These are phyloP conservation scores for Auricularia sp. DNA, from an alignment of 768 basidiomycete species.

Conservation along the genomic window DNA sequence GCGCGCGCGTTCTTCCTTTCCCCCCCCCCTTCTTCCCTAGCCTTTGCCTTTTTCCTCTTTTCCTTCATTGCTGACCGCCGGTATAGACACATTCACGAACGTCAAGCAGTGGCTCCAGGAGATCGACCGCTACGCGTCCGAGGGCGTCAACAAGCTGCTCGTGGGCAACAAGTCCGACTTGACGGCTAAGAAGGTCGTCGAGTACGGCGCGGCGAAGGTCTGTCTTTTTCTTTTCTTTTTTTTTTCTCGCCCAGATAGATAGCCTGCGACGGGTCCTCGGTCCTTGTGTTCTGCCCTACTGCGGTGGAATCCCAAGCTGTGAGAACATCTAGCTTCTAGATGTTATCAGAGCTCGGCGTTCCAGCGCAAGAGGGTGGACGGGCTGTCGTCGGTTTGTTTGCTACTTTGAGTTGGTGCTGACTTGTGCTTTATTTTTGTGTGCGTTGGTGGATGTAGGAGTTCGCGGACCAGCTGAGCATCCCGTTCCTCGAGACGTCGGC, in stretches of 20 bases:
- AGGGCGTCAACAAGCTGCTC: slow-evolving; percentile 96
- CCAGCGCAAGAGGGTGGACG: too few relatives aligned
- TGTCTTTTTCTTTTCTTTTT: slow-evolving; percentile 6
- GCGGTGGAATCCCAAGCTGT: too few relatives aligned
- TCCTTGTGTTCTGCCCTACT: too few relatives aligned
- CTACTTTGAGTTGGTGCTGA: too few relatives aligned
- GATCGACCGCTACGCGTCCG: slow-evolving; percentile 92
- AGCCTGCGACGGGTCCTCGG: neutral
- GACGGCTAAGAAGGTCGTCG: slow-evolving; percentile 92
- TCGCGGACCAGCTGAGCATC: slow-evolving; percentile 87
- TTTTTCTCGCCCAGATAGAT: neutral
- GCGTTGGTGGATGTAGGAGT: slow-evolving; percentile 44
- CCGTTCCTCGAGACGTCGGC: slow-evolving; percentile 99
- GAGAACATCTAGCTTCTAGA: too few relatives aligned
- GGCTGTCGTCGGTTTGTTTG: too few relatives aligned
- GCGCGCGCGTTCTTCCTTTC: neutral
- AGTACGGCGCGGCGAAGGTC: slow-evolving; percentile 81
- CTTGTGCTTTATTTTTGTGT: too few relatives aligned
- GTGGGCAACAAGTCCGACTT: slow-evolving; percentile 99
- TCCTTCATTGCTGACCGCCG: too few relatives aligned
- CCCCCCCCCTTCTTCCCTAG: too few relatives aligned
- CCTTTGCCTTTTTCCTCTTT: too few relatives aligned
- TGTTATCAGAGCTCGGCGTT: too few relatives aligned
- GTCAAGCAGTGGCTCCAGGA: slow-evolving; percentile 94
- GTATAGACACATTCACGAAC: slow-evolving; percentile 80